A percentile compares a stretch with the other conserved stretches of the same genome.
Conservation (phyloP, 2,329 filamentous ascomycete species). For the Fusarium abutilonis region DNA sequence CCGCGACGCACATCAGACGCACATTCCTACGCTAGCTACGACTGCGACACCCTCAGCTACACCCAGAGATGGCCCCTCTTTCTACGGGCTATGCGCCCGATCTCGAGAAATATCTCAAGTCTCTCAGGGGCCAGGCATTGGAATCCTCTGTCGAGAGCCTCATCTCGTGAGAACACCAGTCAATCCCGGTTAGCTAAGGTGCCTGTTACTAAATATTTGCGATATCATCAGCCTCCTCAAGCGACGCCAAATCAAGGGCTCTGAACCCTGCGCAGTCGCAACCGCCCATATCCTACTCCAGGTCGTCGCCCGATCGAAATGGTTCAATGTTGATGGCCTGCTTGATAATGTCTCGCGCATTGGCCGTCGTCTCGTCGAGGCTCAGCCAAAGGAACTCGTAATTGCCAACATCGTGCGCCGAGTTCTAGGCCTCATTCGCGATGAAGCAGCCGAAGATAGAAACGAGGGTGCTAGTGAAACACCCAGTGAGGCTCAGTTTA, state of each 20-base stretch:
- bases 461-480: conserved; percentile 72
- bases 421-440: conserved; percentile 88
- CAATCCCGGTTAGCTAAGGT: conserved; percentile 1
- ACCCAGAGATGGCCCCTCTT: conserved; percentile 49
- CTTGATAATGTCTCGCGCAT: conserved; percentile 82
- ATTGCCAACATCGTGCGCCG: conserved; percentile 94
- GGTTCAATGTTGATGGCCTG: conserved; percentile 79
- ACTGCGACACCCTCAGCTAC: conserved; percentile 18
- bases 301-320: conserved; percentile 84
- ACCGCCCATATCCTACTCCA: conserved; percentile 89
- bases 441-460: conserved; percentile 85
- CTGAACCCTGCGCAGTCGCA: conserved; percentile 88
- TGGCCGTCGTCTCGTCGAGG: conserved; percentile 79
- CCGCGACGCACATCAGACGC: conserved; percentile 28
- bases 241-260: conserved; percentile 86
- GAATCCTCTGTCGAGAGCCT: conserved; percentile 86
- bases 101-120: conserved; percentile 80
- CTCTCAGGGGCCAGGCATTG: conserved; percentile 77
- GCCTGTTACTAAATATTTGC: conserved; percentile 22
- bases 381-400: conserved; percentile 89
- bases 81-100: conserved; percentile 68
- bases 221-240: conserved; percentile 76
- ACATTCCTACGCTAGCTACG: conserved; percentile 31
- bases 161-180: conserved; percentile 71
- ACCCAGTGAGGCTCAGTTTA: conserved; percentile 58